Conservation (phyloP, 768 basidiomycete genomes). For the Panellus pusillus region DNA sequence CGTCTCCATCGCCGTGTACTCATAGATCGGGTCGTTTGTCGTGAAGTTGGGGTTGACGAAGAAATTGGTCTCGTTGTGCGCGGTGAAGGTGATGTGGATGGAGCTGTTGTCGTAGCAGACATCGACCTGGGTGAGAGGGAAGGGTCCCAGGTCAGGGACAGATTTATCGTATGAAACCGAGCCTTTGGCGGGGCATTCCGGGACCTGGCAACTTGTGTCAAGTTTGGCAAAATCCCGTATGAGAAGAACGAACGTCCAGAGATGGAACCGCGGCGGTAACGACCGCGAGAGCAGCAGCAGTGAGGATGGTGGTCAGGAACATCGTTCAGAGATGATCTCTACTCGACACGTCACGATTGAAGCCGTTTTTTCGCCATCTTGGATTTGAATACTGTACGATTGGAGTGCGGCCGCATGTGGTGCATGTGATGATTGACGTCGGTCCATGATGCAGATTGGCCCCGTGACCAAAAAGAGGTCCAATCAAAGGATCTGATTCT, state of each 20-base stretch:
- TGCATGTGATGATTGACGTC: too few relatives aligned
- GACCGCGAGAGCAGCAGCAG: background rate
- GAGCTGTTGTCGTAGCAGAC: constrained; percentile 10
- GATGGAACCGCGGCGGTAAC: constrained; percentile 9
- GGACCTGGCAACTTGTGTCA: constrained; percentile 6
- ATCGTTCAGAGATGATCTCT: background rate
- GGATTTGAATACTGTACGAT: too few relatives aligned
- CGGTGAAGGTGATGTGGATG: constrained; percentile 19
- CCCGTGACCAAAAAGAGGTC: too few relatives aligned
- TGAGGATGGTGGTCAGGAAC: constrained; percentile 7
- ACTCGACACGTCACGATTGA: too few relatives aligned
- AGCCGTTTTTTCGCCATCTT: too few relatives aligned
- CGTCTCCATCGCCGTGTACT: constrained; percentile 20
- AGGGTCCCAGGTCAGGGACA: constrained; percentile 13
- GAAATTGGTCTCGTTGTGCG: constrained; percentile 16
- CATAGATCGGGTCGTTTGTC: constrained; percentile 14
- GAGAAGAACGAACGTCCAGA: constrained; percentile 4
- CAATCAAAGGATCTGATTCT: too few relatives aligned
- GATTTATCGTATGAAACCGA: constrained; percentile 12
- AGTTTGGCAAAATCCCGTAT: background rate
- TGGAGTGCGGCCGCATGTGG: too few relatives aligned
- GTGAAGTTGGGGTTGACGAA: constrained; percentile 13
- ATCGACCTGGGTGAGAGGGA: constrained; percentile 15
- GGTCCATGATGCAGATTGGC: too few relatives aligned
- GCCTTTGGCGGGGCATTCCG: constrained; percentile 15